Base-by-base conservation (phyloP, 306 rosid genomes). In the Inga laurina region DNA sequence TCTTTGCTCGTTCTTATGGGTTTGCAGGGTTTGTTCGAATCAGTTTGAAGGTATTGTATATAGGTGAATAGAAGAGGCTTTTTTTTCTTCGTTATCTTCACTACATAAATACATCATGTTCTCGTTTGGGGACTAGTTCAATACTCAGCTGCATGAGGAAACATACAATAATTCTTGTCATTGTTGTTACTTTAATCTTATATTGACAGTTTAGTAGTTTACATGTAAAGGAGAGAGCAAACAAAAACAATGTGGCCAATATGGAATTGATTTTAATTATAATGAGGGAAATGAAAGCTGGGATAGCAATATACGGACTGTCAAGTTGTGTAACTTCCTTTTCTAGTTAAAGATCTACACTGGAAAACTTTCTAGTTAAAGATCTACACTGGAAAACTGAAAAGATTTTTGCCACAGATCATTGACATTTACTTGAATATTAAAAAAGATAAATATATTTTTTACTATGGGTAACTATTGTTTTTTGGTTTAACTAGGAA, bases 1-100 rank as follows among this genome's bases (percentile, higher is more conserved):
- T 96, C 45, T 85, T 92, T 87, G 99, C 98, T 85, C 98, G 99
- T 81, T 93, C 99, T 74, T 96, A 96, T 83, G 99, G 99, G 77
- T 96, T 96, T 75, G 87, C 97, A 61, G 99, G 99, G 75, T 89
- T 96, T 81, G 93, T 96, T 75, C 91, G 99, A 82, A 91, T 92
- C 84, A 96, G 99, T 91, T 69, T 92, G 77, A 91, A 94, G 99
- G 99, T 94, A 91, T 82, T 59, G 22, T 77, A 12, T 71, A 9
- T 46, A 24, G 54, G 41, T 67, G 48, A 46, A 74, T 54, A 39
- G 12, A 73, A 18, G 72, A 61, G 34, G 71, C 54, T 61, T 75
- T 69, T 35, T 35, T 56, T 79, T 75, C 41, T 19, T 27, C 16
- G n/a, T 30, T 56, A n/a, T 44, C 56, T 46, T 45, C 7, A 3